Conservation (phyloP, 1,139 yeast species). For the Hemisphaericaspora xylofermentans region DNA sequence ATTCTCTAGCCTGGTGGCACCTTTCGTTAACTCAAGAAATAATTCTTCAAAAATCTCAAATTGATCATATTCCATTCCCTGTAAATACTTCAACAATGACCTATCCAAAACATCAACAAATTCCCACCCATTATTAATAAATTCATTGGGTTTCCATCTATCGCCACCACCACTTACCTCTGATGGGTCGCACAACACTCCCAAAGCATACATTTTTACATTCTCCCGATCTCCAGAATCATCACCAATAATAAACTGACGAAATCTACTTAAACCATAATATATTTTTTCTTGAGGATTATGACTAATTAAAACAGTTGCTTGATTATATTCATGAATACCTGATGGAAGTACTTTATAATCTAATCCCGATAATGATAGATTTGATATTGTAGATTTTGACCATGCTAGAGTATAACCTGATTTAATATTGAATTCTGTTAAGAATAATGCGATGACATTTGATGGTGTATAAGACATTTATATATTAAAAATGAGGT, state of each 20-base stretch:
- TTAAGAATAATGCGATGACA: conserved; percentile 53
- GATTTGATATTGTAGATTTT: conserved; percentile 21
- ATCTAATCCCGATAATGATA: conserved; percentile 50
- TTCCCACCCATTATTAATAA: conserved; percentile 55
- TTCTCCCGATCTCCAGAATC: conserved; percentile 38
- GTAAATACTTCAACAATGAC: conserved; percentile 40
- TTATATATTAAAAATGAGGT: no score
- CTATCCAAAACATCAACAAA: conserved; percentile 48
- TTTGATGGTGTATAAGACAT: conserved; percentile 23
- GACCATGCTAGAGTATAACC: conserved; percentile 68
- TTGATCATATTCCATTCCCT: conserved; percentile 18
- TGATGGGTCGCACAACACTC: conserved; percentile 53
- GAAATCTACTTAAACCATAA: conserved; percentile 40
- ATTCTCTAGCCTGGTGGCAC: not conserved
- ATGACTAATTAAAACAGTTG: conserved; percentile 42
- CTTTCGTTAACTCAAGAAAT: conserved; percentile 14
- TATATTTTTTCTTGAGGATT: conserved; percentile 24
- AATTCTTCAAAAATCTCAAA: conserved; percentile 21
- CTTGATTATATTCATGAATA: conserved; percentile 60
- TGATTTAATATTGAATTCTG: conserved; percentile 59
- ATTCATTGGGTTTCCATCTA: conserved; percentile 55
- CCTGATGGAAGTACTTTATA: conserved; percentile 82
- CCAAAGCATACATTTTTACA: conserved; percentile 65
- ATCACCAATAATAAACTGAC: conserved; percentile 25
- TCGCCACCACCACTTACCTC: conserved; percentile 9